Evolutionary conservation across 2,329 filamentous ascomycete species (phyloP), one percentile per base, ranked within the genome.

Genomic region (Pestalotiopsis sp.): DNA sequence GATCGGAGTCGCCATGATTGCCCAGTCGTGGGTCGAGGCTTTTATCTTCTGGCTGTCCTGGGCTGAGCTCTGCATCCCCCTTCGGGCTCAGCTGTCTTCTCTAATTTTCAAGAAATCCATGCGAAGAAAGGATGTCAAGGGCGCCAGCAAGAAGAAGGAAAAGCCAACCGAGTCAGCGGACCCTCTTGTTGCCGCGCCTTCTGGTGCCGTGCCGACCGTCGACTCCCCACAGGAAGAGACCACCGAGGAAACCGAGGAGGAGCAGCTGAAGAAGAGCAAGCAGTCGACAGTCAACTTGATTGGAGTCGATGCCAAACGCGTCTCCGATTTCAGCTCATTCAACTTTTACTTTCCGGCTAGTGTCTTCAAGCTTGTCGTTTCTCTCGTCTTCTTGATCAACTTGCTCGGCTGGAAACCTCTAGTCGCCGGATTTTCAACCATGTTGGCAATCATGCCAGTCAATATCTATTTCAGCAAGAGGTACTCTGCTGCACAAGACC

Each of bases 241-340:
- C 0, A 82, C 82, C 1, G 83, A 83, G 3, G 84, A 87, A 38
- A 83, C 86, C n/a, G 85, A 88, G 9, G 72, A 79, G 75, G 76
- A 82, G 74, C 67, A 84, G 31, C 73, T 82, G 23, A 84, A 73
- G 74, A 85, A 80, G 78, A 89, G 72, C 87, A 91, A 78, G 70
- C 93, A 95, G 79, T 90, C 87, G 67, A 92, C 91, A 4, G 90
- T 95, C 68, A 95, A 95, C 77, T 83, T 94, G 45, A 90, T 95
- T 61, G 92, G 91, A n/a, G 90, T 95, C 12, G 93, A 95, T 77
- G 84, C 89, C 7, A 89, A 89, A 71, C 88, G 92, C 52, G 84
- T 95, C 57, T 84, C 91, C 0, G 89, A 92, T 67, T 94, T 94
- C 75, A 84, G 84, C n/a, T 83, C 87, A 4, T 92, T 86, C 75